Base-by-base conservation (phyloP, 2,329 filamentous ascomycete genomes). In the Talaromyces sp. region DNA sequence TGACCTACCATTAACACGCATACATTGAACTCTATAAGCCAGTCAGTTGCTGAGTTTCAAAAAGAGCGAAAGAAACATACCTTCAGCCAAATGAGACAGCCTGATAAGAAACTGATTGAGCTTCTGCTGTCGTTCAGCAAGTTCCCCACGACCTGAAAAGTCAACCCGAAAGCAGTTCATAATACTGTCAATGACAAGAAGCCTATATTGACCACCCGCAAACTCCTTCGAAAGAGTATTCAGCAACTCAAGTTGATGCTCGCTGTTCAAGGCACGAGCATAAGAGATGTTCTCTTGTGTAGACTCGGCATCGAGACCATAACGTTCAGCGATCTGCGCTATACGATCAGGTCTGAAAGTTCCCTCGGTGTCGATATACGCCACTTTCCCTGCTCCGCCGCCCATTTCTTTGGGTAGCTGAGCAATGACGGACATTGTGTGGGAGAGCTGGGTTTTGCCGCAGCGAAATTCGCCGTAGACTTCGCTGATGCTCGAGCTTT, bases 101-200 rank as follows among this genome's bases (percentile, higher is more conserved):
- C 85, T 87, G 67, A 85, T 85, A 45, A 90, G 77, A 72, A 89
- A 89, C 68, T 87, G 83, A 66, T 87, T 87, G 37, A 90, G 80
- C 71, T 88, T 89, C 76, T 89, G 86, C 75, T 90, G 88, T 33
- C 88, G 84, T 69, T 90, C 88, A 22, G 86, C 86, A 64, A 90
- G 81, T 73, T 90, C 88, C 19, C 87, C 88, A 63, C 88, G 85
- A 8, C 88, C 88, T 69, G 82, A 83, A 70, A 85, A 90, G 75
- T 90, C 88, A 52, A 88, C 87, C 39, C 88, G 85, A 71, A 89
- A 90, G 63, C 87, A 85, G 56, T 88, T 86, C 84, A 90, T 89
- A 71, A 90, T 88, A 70, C 87, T 89, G 76, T 90, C 88, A 70
- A 90, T 85, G 68, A 90, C 83, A 60, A 90, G 80, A 60, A 90